phyloP scores from a whole-genome alignment of 179 eudicot species.

The Dionaea muscipula region DNA sequence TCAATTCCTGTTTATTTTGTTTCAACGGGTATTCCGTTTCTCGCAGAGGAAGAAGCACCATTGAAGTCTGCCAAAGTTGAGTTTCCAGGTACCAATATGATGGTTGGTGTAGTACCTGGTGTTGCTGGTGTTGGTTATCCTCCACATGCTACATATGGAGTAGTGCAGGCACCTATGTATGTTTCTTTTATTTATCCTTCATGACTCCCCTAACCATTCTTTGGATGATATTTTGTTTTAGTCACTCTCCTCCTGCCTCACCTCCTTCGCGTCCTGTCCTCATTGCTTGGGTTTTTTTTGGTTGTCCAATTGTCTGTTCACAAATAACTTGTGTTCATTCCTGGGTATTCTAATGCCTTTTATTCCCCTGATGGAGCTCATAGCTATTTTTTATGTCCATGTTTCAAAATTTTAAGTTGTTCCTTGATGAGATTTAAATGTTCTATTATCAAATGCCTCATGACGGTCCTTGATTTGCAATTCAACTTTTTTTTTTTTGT shows the following conservation, averaged over 20 bases:
- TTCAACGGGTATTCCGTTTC: not conserved
- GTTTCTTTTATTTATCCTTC: slow-evolving; percentile 9
- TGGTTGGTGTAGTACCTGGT: slow-evolving; percentile 48
- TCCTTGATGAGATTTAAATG: too few relatives aligned
- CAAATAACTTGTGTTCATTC: too few relatives aligned
- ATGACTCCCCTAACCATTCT: not conserved
- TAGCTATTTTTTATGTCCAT: too few relatives aligned
- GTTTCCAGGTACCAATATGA: slow-evolving; percentile 33
- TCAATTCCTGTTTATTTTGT: too few relatives aligned
- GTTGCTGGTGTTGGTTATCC: slow-evolving; percentile 37
- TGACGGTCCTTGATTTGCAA: too few relatives aligned
- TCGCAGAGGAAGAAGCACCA: slow-evolving; percentile 70
- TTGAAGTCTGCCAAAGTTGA: slow-evolving; percentile 66
- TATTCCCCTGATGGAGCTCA: too few relatives aligned
- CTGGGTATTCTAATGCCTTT: too few relatives aligned
- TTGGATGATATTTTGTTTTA: not conserved
- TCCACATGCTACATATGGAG: slow-evolving; percentile 49
- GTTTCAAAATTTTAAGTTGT: too few relatives aligned
- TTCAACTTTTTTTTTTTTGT: too few relatives aligned
- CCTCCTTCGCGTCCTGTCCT: not conserved
- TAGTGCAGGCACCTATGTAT: slow-evolving; percentile 56
- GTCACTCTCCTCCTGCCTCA: not conserved
- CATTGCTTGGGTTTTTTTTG: too few relatives aligned
- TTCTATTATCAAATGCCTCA: too few relatives aligned
- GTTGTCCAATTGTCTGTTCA: too few relatives aligned